Base-by-base conservation (phyloP, 2,329 filamentous ascomycete genomes). In the Sarocladiaceae sp. region DNA sequence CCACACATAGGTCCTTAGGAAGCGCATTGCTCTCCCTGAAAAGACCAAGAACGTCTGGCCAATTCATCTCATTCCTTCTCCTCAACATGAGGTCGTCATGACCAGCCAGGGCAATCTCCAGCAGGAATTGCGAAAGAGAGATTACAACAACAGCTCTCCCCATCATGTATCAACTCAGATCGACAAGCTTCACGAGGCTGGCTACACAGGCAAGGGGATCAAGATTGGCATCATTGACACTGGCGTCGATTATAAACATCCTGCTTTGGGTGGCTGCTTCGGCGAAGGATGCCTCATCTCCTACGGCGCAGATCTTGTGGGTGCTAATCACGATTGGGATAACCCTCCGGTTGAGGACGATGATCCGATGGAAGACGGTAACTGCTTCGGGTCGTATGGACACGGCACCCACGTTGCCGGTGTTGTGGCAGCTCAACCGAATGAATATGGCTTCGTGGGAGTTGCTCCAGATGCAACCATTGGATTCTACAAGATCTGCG, bases 241-340 rank as follows among this genome's bases (percentile, higher is more conserved):
- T n/a, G 74, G 74, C 54, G 37, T 81, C 47, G 82, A 85, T 61
- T 84, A 83, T 60, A 71, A 66, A 1, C 80, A 84, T 59, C 78
- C 79, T 1, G 76, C 78, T 22, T 72, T 85, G 3, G 82, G 82
- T 31, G 79, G 79, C 39, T 79, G 79, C 55, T 83, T 83, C 58
- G 81, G 80, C 3, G 59, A 68, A 7, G 78, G 75, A 3, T 80
- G 73, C 60, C 65, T 60, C 39, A 56, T 64, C 28, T 51, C 57
- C 3, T 18, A 47, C 12, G 61, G 61, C 10, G 54, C 60, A 13
- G 62, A 64, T 22, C 54, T 64, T 26, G 60, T 63, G n/a, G 61
- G 62, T 7, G 57, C 61, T 17, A 47, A 52, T 5, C 58, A 52
- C 17, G 47, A 60, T 51, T 58, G 55, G 2, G 8, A 33, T 3